Conservation (phyloP, 768 basidiomycete genomes). For the Russula compacta region DNA sequence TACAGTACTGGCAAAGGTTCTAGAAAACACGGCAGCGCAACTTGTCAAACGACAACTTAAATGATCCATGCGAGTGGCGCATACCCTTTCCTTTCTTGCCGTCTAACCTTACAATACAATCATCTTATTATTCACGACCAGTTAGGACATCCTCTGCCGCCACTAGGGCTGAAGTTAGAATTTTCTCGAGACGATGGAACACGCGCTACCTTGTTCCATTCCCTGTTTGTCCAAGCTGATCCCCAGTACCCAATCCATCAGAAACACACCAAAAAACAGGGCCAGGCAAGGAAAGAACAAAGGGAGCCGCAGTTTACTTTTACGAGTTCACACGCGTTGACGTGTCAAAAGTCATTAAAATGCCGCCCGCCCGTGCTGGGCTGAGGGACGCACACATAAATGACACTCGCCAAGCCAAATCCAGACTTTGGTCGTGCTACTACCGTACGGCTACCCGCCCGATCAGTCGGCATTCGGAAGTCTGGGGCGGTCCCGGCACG, state of each 20-base stretch:
- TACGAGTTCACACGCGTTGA: not conserved
- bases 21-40: not conserved
- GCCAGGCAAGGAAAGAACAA: not conserved
- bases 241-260: not conserved
- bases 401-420: constrained; percentile 10
- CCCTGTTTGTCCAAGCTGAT: constrained; percentile 11
- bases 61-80: not conserved
- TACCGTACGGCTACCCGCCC: not conserved
- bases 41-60: not conserved
- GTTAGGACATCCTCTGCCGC: not conserved
- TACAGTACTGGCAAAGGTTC: not conserved
- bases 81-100: not conserved
- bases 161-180: not conserved
- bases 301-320: not conserved
- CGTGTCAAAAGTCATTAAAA: constrained; percentile 2
- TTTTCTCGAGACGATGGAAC: not conserved
- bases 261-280: not conserved
- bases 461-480: not conserved
- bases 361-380: not conserved
- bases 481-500: not conserved
- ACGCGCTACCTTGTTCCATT: not conserved
- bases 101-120: not conserved
- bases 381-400: not conserved
- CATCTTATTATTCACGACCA: not conserved
- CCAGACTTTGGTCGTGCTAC: not conserved